phyloP scores from a whole-genome alignment of 202 grass and related monocot genomes.

The Setaria viridis region DNA sequence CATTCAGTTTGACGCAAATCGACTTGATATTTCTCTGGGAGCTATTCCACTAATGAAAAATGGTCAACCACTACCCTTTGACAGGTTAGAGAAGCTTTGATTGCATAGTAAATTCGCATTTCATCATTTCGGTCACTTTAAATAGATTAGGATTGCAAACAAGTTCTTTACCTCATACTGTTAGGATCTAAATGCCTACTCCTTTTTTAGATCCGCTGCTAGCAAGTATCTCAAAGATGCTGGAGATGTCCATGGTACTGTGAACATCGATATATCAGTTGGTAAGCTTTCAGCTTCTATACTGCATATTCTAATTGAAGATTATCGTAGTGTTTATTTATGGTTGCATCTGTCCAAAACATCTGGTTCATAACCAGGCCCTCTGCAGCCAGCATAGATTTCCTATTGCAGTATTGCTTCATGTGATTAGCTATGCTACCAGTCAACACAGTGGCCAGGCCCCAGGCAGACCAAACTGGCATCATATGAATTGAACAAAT shows the following conservation, averaged over 20 bases:
- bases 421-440: slow-evolving; percentile 24
- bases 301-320: slow-evolving; percentile 19
- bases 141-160: slow-evolving; percentile 5
- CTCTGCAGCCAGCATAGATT: slow-evolving; percentile 18
- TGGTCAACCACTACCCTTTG: slow-evolving; percentile 89
- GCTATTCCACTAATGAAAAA: slow-evolving; percentile 86
- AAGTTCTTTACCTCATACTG: neutral
- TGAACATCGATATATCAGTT: slow-evolving; percentile 84
- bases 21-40: slow-evolving; percentile 87
- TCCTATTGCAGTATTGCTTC: neutral
- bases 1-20: slow-evolving; percentile 69
- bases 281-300: slow-evolving; percentile 62
- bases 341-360: slow-evolving; percentile 23
- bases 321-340: slow-evolving; percentile 25
- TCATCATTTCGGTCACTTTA: neutral
- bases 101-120: slow-evolving; percentile 28
- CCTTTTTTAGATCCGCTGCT: slow-evolving; percentile 63
- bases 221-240: slow-evolving; percentile 88
- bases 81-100: slow-evolving; percentile 72
- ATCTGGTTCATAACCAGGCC: slow-evolving; percentile 14
- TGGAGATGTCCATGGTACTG: slow-evolving; percentile 85
- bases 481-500: slow-evolving; percentile 34
- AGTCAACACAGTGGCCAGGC: neutral
- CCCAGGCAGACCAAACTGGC: neutral
- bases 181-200: slow-evolving; percentile 25